phyloP scores from a whole-genome alignment of 2,329 filamentous ascomycete genomes.

The Colletotrichum sp. region DNA sequence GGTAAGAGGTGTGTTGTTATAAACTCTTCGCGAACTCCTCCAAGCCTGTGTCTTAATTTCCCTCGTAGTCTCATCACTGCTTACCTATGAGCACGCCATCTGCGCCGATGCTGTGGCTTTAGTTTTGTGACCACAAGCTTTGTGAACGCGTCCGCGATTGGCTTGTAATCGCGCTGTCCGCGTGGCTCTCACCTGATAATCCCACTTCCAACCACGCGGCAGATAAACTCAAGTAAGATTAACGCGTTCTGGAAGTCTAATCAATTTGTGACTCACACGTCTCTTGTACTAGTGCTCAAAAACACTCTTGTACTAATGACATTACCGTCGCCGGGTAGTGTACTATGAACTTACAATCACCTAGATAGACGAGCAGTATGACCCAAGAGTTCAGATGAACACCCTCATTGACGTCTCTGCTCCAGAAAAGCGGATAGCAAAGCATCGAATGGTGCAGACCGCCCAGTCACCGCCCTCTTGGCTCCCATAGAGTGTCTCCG shows the following conservation, averaged over 20 bases:
- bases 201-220: neutral
- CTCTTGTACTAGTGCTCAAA: neutral
- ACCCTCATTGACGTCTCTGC: neutral
- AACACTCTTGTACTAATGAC: neutral
- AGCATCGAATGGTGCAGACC: constrained; percentile 13
- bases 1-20: neutral
- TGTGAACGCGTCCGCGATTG: neutral
- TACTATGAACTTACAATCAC: neutral
- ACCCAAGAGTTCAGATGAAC: neutral
- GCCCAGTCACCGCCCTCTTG: constrained; percentile 13
- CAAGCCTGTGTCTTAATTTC: neutral
- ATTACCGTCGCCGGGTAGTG: neutral
- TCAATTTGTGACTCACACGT: neutral
- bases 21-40: neutral
- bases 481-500: constrained; percentile 5
- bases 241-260: neutral
- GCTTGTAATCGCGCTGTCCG: neutral
- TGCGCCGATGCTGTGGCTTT: neutral
- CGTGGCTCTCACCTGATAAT: neutral
- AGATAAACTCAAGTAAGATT: neutral
- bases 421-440: neutral
- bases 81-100: neutral
- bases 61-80: neutral
- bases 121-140: neutral
- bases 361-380: neutral